Percentiles rank a stretch among this genome's conserved stretches.
Evolutionary conservation across 1,139 yeast genomes (phyloP).

Genomic region (Scheffersomyces lignicola): DNA sequence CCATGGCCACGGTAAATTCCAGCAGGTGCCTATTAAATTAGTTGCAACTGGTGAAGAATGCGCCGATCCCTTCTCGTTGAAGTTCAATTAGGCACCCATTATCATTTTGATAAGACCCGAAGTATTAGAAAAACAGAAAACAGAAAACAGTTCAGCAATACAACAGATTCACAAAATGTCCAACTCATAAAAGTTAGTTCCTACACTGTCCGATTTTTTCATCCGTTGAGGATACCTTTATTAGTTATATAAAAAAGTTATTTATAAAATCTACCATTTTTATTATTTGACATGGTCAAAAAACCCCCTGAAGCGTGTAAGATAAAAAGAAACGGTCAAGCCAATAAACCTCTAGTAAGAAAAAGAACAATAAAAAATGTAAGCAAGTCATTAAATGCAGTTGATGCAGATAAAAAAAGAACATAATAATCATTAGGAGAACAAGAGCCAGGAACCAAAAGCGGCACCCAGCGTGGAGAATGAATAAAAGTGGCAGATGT

Average conservation of each 20-base stretch:
- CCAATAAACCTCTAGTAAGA: constrained; percentile 2
- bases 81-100: constrained; percentile 5
- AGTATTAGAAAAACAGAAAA: neutral
- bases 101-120: constrained; percentile 4
- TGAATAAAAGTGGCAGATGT: constrained; percentile 15
- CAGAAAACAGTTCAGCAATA: neutral
- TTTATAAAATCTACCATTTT: constrained; percentile 12
- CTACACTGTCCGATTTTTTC: constrained; percentile 5
- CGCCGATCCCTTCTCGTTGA: constrained; percentile 25
- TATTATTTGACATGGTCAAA: constrained; percentile 5
- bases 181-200: neutral
- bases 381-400: constrained; percentile 34
- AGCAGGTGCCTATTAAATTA: constrained; percentile 55
- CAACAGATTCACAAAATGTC: constrained; percentile 1
- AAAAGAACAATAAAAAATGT: constrained; percentile 7
- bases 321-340: constrained; percentile 5
- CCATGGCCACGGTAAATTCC: constrained; percentile 45
- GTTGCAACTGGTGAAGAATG: constrained; percentile 31
- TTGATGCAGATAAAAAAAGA: constrained; percentile 42
- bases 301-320: constrained; percentile 9
- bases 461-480: constrained; percentile 8
- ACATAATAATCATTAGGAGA: constrained; percentile 3
- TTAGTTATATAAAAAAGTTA: constrained; percentile 6
- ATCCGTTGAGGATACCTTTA: constrained; percentile 13
- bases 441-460: constrained; percentile 11